Evolutionary conservation across 805 yeast species (phyloP).

Genomic region (Cyberlindnera veronae): DNA sequence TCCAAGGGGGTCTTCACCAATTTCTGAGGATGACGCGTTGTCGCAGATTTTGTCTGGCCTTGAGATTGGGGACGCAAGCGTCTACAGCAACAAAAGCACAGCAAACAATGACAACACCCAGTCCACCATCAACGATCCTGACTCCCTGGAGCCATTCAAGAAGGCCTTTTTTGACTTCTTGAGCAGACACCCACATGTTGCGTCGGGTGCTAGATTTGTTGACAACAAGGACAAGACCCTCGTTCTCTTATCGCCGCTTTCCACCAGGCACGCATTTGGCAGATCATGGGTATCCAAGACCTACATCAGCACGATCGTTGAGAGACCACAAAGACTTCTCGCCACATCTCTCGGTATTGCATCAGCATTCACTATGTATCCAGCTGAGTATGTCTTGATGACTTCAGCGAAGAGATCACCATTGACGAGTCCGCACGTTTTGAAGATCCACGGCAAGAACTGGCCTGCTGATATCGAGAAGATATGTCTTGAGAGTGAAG

Average conservation of each 20-base stretch:
- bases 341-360: constrained; percentile 79
- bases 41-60: constrained; percentile 20
- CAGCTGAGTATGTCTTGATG: constrained; percentile 50
- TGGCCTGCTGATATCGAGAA: constrained; percentile 63
- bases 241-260: constrained; percentile 63
- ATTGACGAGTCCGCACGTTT: constrained; percentile 55
- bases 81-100: constrained; percentile 5
- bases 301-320: constrained; percentile 67
- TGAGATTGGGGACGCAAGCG: constrained; percentile 16
- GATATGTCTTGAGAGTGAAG: constrained; percentile 56
- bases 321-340: constrained; percentile 73
- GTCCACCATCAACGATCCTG: constrained; percentile 5
- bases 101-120: background rate
- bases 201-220: constrained; percentile 31
- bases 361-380: constrained; percentile 67
- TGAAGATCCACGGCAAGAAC: constrained; percentile 65
- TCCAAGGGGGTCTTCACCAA: background rate
- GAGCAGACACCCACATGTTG: constrained; percentile 36
- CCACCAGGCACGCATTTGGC: constrained; percentile 69
- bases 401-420: constrained; percentile 47
- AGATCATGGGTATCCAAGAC: constrained; percentile 73
- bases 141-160: constrained; percentile 38
- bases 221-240: constrained; percentile 48
- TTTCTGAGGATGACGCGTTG: constrained; percentile 18
- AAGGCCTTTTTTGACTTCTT: constrained; percentile 42